Evolutionary conservation across 805 yeast genomes (phyloP), one percentile per base, ranked within the genome.

Genomic region (Cyberlindnera mississippiensis): DNA sequence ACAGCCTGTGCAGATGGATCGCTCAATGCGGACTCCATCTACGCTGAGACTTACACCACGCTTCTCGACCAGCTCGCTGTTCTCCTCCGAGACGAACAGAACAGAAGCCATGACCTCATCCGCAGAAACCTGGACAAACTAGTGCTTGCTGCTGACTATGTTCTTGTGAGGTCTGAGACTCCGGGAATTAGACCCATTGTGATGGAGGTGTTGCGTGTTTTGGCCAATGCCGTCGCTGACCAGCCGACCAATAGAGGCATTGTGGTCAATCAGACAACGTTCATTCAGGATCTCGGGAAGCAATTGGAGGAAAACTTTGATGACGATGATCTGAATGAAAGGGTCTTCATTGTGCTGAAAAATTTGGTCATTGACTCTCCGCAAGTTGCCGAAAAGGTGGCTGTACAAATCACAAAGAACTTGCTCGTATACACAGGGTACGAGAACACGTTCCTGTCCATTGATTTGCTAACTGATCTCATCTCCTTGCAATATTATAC

Each of bases 171-270:
- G 12, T 7, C 29, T 2, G 39, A 33, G 0, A 20, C 24, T 3
- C 20, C 40, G 2, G 50, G 43, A 7, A 7, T 33, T 7, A 37
- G 52, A 27, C 46, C 42, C 1, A 6, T 55, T 6, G 17, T 39
- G 2, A 11, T 51, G 44, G 59, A 56, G 19, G 10, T 49, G 19
- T 15, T 56, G 14, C 44, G 59, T 18, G 61, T 56, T 3, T 26
- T 57, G 28, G 53, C 53, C 11, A 58, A 58, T 35, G 51, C 51
- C 2, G 50, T 58, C 18, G 62, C 60, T 17, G 61, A 58, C 46
- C 49, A 45, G 28, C 53, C 49, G 12, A 22, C 9, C 5, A 58
- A 58, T 39, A 44, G 61, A 42, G 29, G 33, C 6, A 19, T 28
- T 3, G 42, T 54, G 4, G 39, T 39, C 4, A 17, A 41, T 8